Base-by-base conservation (phyloP, 805 yeast genomes). In the Kazachstania africana region DNA sequence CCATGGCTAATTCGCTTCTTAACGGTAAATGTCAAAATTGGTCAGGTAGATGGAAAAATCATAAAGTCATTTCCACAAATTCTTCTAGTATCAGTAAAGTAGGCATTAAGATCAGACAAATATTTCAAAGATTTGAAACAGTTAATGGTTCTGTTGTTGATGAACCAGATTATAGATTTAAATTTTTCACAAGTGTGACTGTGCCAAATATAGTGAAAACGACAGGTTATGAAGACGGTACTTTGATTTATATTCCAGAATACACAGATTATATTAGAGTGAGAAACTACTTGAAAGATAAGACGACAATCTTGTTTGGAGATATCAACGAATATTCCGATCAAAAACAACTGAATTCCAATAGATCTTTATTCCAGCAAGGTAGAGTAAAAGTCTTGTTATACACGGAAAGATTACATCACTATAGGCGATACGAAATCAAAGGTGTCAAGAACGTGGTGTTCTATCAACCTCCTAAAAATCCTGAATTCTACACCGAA, bases 321-420 rank as follows among this genome's bases (percentile, higher is more conserved):
- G 72, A 78, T 24, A 63, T 83, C 28, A 84, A 87, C 51, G 98
- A 91, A 57, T 91, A 91, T 57, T 68, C 93, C 2, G 56, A 72
- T 1, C 79, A 73, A 40, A 64, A 79, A n/a, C 77, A 79, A 35
- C 53, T 83, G 21, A 72, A 84, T 1, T 65, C 83, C 29, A 71
- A 76, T 13, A 67, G 97, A 42, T 68, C 82, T 6, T 59, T 67
- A 24, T 91, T 91, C 50, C 71, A 68, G 20, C 66, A 71, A 26
- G 72, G 74, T 2, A 67, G 75, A 34, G 60, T 63, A 19, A 77
- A 80, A 45, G 66, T 88, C 17, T 53, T 91, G 61, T 57, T 91
- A n/a, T 88, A 88, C 57, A 82, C 96, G 0, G 97, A 88, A 48
- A 77, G 98, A 66, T 62, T 88, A 51, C 97, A 91, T 55, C 91